These are phyloP conservation scores for Ophiostoma piceae DNA, from an alignment of 2,329 filamentous ascomycete species.

Conservation along the genomic window DNA sequence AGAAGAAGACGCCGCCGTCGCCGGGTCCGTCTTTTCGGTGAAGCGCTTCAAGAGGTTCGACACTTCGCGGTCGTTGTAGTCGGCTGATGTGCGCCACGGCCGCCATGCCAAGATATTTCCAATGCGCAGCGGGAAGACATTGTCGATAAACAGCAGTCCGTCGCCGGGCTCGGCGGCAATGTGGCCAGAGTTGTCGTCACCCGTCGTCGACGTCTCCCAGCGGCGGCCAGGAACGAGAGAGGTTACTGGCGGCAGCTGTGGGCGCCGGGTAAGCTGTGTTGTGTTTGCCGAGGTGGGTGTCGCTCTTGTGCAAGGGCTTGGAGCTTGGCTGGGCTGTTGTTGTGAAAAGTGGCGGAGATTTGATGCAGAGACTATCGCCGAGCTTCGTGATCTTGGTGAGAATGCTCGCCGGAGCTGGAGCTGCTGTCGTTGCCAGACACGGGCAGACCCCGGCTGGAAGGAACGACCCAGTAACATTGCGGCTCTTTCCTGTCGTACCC, in stretches of 20 bases:
- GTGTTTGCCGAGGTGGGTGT: background rate
- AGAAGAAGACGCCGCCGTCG: conserved; percentile 5
- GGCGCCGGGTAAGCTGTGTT: background rate
- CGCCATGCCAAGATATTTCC: conserved; percentile 41
- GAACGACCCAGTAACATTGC: conserved; percentile 23
- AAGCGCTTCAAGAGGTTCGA: conserved; percentile 48
- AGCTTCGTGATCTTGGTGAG: background rate
- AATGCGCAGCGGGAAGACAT: conserved; percentile 78
- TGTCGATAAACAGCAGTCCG: conserved; percentile 84
- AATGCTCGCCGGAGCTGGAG: background rate
- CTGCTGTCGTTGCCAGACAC: conserved; percentile 17
- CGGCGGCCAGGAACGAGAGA: conserved; percentile 25
- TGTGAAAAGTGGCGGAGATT: background rate
- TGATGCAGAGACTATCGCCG: background rate
- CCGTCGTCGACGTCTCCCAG: conserved; percentile 45
- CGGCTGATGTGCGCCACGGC: conserved; percentile 39
- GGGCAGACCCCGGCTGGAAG: conserved; percentile 22
- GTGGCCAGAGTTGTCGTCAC: conserved; percentile 69
- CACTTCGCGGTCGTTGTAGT: conserved; percentile 41
- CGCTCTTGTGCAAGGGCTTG: background rate
- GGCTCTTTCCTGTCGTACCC: conserved; percentile 7
- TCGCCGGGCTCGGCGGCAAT: conserved; percentile 73
- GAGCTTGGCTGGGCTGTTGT: background rate
- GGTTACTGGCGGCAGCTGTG: conserved; percentile 1
- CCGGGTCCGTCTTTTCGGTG: conserved; percentile 42